These are phyloP conservation scores for Ceratobasidium sp. DNA, from an alignment of 1,284 basidiomycete genomes.

Conservation along the genomic window DNA sequence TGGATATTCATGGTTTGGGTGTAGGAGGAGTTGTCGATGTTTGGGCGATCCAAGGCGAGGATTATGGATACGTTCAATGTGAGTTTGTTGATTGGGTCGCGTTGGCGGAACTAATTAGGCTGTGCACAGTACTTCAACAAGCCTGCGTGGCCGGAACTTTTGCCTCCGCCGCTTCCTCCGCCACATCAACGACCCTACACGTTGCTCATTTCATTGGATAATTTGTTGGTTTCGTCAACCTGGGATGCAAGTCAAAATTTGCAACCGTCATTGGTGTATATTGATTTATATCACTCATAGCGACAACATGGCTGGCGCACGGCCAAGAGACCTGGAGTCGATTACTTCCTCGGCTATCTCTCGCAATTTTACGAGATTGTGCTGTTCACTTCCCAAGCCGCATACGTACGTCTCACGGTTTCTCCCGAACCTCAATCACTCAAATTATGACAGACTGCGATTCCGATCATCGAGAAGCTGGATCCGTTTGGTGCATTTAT, in stretches of 20 bases:
- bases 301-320: constrained; percentile 88
- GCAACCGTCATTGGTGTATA: neutral
- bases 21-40: constrained; percentile 19
- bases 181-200: constrained; percentile 92
- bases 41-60: constrained; percentile 40
- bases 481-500: constrained; percentile 93
- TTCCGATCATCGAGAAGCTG: constrained; percentile 90
- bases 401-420: constrained; percentile 69
- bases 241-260: constrained; percentile 81
- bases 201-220: constrained; percentile 89
- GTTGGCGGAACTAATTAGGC: neutral
- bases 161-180: constrained; percentile 86
- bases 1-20: neutral
- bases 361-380: constrained; percentile 99
- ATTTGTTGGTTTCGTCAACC: constrained; percentile 86
- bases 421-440: neutral
- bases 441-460: constrained; percentile 68
- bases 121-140: constrained; percentile 82
- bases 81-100: constrained; percentile 49
- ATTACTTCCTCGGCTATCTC: constrained; percentile 96
- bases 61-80: constrained; percentile 40
- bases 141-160: constrained; percentile 88
- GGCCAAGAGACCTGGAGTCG: constrained; percentile 93
- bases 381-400: constrained; percentile 90
- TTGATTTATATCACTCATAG: constrained; percentile 54